phyloP scores from a whole-genome alignment of 805 yeast genomes.

The Wickerhamiella shivajii region DNA sequence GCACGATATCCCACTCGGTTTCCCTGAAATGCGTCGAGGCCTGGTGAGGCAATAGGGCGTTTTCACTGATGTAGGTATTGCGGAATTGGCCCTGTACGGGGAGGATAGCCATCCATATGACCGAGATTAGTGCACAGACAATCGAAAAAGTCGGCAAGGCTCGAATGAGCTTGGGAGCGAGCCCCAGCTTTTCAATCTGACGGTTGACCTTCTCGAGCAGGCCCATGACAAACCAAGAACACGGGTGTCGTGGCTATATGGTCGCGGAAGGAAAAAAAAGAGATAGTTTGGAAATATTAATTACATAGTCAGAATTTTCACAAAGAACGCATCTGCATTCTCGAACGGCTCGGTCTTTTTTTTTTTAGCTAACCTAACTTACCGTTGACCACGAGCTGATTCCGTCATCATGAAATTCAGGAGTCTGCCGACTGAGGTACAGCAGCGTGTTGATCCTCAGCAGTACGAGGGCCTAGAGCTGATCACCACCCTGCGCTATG shows the following conservation, averaged over 20 bases:
- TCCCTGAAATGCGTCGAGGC: slow-evolving; percentile 85
- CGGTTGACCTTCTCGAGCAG: slow-evolving; percentile 23
- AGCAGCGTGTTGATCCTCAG: slow-evolving; percentile 7
- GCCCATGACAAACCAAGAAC: slow-evolving; percentile 25
- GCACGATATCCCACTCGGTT: slow-evolving; percentile 79
- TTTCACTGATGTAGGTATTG: slow-evolving; percentile 78
- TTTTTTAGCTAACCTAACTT: too few relatives aligned
- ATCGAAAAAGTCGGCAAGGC: slow-evolving; percentile 22
- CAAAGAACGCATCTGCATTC: too few relatives aligned
- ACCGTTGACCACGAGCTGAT: too few relatives aligned
- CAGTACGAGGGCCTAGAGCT: slow-evolving; percentile 34
- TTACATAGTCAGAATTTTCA: too few relatives aligned
- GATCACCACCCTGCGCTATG: slow-evolving; percentile 62
- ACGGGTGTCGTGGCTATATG: too few relatives aligned
- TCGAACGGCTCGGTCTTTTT: too few relatives aligned
- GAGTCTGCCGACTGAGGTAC: slow-evolving; percentile 13
- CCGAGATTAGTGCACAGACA: slow-evolving; percentile 27
- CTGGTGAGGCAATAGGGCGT: slow-evolving; percentile 94
- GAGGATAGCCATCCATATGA: slow-evolving; percentile 41
- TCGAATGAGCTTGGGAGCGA: slow-evolving; percentile 16
- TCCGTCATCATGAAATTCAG: slow-evolving; percentile 17
- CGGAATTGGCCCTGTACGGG: slow-evolving; percentile 77
- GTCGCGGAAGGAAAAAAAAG: too few relatives aligned
- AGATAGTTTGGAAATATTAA: too few relatives aligned
- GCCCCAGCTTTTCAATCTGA: slow-evolving; percentile 19